A percentile compares a stretch with the other conserved stretches of the same genome.
These are phyloP conservation scores for Phytophthora boehmeriae DNA, from an alignment of 352 stramenopile species.

Conservation along the genomic window DNA sequence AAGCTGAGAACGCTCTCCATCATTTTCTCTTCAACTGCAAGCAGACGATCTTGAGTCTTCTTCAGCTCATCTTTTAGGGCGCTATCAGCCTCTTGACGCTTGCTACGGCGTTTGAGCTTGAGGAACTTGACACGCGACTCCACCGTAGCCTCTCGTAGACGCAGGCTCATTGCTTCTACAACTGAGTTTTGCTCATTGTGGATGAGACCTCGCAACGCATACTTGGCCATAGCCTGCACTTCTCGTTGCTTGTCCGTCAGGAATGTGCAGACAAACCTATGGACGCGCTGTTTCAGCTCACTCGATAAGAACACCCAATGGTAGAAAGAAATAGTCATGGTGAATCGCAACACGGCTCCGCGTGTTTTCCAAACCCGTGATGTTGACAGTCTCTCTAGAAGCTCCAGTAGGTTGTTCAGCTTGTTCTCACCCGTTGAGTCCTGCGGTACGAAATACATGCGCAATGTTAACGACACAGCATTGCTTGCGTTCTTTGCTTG, in stretches of 20 bases:
- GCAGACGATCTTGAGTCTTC: conserved; percentile 46
- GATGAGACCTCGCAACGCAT: conserved; percentile 64
- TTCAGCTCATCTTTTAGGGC: conserved; percentile 35
- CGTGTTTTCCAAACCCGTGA: conserved; percentile 72
- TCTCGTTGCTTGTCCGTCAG: conserved; percentile 76
- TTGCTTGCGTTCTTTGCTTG: conserved; percentile 69
- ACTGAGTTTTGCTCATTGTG: conserved; percentile 51
- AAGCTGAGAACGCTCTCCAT: conserved; percentile 69
- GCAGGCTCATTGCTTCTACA: conserved; percentile 45
- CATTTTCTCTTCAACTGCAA: conserved; percentile 58
- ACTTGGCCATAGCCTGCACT: conserved; percentile 84
- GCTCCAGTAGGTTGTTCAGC: conserved; percentile 38
- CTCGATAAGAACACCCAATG: conserved; percentile 64
- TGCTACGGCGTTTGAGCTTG: conserved; percentile 62
- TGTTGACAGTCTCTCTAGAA: conserved; percentile 48
- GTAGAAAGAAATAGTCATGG: conserved; percentile 78
- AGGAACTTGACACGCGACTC: conserved; percentile 57
- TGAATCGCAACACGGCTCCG: conserved; percentile 71
- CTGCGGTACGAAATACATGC: conserved; percentile 42
- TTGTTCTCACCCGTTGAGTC: conserved; percentile 8
- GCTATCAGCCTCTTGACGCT: conserved; percentile 44
- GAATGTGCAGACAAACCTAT: conserved; percentile 56
- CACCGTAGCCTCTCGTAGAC: conserved; percentile 41
- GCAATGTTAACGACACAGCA: conserved; percentile 59
- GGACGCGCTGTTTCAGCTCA: conserved; percentile 49